phyloP scores from a whole-genome alignment of 208 protist genomes.

The Crithidia mellificae region DNA sequence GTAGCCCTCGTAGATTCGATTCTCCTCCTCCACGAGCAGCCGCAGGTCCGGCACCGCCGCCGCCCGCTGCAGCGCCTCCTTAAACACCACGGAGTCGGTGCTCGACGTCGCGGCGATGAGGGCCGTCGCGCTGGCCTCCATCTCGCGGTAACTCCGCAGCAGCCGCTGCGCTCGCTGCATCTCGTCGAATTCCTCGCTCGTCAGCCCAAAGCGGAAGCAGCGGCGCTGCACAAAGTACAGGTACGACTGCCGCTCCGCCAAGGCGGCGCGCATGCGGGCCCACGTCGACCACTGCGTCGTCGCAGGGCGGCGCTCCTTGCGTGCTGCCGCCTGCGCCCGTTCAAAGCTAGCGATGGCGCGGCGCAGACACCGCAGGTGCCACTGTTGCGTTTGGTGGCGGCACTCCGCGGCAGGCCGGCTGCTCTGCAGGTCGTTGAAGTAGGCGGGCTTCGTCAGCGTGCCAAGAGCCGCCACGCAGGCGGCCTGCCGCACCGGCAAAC shows the following conservation, averaged over 20 bases:
- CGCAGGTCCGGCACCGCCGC: conserved; percentile 13
- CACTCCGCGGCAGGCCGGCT: conserved; percentile 45
- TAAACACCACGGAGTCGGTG: conserved; percentile 22
- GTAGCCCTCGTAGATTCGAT: conserved; percentile 12
- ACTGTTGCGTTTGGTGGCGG: conserved; percentile 27
- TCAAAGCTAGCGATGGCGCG: conserved; percentile 42
- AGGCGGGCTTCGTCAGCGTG: conserved; percentile 44
- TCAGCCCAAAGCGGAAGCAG: conserved; percentile 55
- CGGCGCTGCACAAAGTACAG: conserved; percentile 59
- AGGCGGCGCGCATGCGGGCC: conserved; percentile 28
- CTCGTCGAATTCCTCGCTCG: conserved; percentile 31
- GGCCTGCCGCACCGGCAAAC: conserved; percentile 38
- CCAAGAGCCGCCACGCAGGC: conserved; percentile 35
- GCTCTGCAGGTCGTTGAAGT: conserved; percentile 54
- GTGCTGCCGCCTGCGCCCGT: conserved; percentile 25
- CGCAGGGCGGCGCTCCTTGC: conserved; percentile 14
- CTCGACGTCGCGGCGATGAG: conserved; percentile 23
- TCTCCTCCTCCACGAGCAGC: conserved; percentile 23
- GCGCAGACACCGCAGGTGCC: conserved; percentile 47
- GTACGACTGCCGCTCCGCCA: conserved; percentile 37
- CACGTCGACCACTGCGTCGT: conserved; percentile 25
- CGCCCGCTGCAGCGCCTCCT: conserved; percentile 23
- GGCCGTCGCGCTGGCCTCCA: conserved; percentile 27
- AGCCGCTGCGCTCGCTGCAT: conserved; percentile 48
- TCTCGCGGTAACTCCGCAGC: conserved; percentile 36